A percentile compares a stretch with the other conserved stretches of the same genome.
phyloP scores from a whole-genome alignment of 2,329 filamentous ascomycete species.

The Ascochyta lentis region DNA sequence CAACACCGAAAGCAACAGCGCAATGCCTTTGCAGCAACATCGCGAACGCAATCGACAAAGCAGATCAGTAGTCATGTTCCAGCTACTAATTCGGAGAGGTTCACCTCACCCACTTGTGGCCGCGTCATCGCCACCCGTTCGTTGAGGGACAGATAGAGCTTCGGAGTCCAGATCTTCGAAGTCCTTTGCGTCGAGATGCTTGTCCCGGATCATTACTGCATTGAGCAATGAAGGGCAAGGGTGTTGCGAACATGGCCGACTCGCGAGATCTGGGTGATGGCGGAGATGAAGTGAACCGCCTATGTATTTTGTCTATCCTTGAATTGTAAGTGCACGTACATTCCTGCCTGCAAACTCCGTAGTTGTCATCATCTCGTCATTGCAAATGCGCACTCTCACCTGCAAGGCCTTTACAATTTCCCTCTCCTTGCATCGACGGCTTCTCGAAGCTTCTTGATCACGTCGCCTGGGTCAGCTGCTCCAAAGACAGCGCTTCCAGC shows the following conservation, averaged over 20 bases:
- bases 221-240: neutral
- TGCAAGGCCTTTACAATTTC: constrained; percentile 32
- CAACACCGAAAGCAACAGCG: neutral
- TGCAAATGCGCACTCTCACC: constrained; percentile 2
- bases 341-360: neutral
- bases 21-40: neutral
- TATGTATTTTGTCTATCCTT: constrained; percentile 16
- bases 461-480: constrained; percentile 83
- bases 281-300: neutral
- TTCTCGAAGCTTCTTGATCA: constrained; percentile 81
- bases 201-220: neutral
- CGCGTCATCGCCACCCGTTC: neutral
- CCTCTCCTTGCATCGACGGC: constrained; percentile 71
- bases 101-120: neutral
- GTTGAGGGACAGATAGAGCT: neutral
- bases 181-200: neutral
- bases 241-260: neutral
- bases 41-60: neutral
- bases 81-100: neutral
- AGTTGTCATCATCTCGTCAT: constrained; percentile 3
- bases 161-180: neutral
- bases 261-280: neutral
- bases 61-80: neutral
- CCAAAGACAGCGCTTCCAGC: constrained; percentile 96
- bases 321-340: neutral